Evolutionary conservation across 2,329 filamentous ascomycete species (phyloP), one percentile per base, ranked within the genome.

Genomic region (Colletotrichum phormii): DNA sequence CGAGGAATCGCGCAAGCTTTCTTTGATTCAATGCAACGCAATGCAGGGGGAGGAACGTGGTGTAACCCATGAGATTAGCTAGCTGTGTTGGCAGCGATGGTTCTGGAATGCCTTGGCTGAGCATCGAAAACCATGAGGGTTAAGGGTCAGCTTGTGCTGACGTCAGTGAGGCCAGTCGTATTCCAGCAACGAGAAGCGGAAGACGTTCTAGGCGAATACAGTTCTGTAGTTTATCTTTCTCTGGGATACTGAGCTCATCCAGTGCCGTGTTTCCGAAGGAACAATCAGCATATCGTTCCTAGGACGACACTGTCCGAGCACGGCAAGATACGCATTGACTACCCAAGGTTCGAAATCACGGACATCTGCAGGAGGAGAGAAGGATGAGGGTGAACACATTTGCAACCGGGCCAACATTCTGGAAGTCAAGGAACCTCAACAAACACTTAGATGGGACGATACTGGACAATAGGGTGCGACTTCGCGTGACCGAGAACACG

Each of bases 61-160:
- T 22, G 42, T 49, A 5, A 49, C 42, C 18, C 8, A 22, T 49
- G 7, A n/a, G 8, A 49, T n/a, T 1, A n/a, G 18, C 8, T 49
- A n/a, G 42, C 26, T 49, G 5, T 4, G 18, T 26, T 63, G 46
- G 46, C n/a, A 51, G n/a, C 61, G 61, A 64, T 53, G 49, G 49
- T 64, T 64, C 61, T 64, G 46, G 61, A 54, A 64, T 33, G 18
- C 24, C 26, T 64, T 35, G 42, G 61, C 29, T 12, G 13, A 22
- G 37, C 22, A 54, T 54, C 49, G n/a, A 54, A 61, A 46, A 13
- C 58, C 22, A 12, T 18, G 11, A 35, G 22, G 58, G 29, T 26
- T n/a, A 22, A 26, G 8, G 3, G n/a, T 15, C 9, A 24, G 12
- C 22, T 5, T 9, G 11, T 35, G 5, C 12, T 63, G 61, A 24